These are phyloP conservation scores for Aspergillus glaucus DNA, from an alignment of 2,329 filamentous ascomycete species.

Conservation along the genomic window DNA sequence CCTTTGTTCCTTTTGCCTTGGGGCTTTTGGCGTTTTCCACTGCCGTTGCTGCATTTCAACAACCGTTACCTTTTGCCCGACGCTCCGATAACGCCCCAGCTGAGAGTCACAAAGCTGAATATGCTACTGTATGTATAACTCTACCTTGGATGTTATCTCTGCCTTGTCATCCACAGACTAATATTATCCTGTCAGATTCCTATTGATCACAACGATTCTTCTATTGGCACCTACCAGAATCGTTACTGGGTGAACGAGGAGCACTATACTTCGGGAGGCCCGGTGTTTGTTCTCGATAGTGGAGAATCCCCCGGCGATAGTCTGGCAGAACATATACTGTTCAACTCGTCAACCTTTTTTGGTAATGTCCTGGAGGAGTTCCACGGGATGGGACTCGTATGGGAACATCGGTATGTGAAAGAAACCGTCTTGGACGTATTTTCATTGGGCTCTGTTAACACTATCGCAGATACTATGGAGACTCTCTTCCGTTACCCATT, in stretches of 20 bases:
- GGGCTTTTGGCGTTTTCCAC: too few relatives aligned
- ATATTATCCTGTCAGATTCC: slow-evolving; percentile 18
- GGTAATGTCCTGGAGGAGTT: slow-evolving; percentile 28
- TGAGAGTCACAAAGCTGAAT: slow-evolving; percentile 7
- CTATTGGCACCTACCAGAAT: slow-evolving; percentile 48
- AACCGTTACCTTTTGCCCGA: too few relatives aligned
- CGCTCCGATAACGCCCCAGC: neutral
- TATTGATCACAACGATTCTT: slow-evolving; percentile 25
- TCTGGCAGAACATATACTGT: slow-evolving; percentile 33
- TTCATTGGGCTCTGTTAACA: slow-evolving; percentile 3
- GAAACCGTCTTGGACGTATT: neutral
- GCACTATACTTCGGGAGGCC: slow-evolving; percentile 51
- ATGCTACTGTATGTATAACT: slow-evolving; percentile 9
- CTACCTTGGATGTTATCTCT: neutral
- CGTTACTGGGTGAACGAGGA: slow-evolving; percentile 50
- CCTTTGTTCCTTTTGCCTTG: too few relatives aligned
- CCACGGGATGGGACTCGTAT: slow-evolving; percentile 34
- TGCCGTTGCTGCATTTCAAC: too few relatives aligned
- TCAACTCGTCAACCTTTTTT: slow-evolving; percentile 25
- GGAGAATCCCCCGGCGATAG: slow-evolving; percentile 41
- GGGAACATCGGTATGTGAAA: slow-evolving; percentile 36
- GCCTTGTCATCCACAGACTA: slow-evolving; percentile 1
- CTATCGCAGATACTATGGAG: slow-evolving; percentile 35
- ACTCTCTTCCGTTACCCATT: slow-evolving; percentile 34
- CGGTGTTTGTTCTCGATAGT: slow-evolving; percentile 44